Base-by-base conservation (phyloP, 192 early-diverging fungal species). In the Backusella liffmaniae region DNA sequence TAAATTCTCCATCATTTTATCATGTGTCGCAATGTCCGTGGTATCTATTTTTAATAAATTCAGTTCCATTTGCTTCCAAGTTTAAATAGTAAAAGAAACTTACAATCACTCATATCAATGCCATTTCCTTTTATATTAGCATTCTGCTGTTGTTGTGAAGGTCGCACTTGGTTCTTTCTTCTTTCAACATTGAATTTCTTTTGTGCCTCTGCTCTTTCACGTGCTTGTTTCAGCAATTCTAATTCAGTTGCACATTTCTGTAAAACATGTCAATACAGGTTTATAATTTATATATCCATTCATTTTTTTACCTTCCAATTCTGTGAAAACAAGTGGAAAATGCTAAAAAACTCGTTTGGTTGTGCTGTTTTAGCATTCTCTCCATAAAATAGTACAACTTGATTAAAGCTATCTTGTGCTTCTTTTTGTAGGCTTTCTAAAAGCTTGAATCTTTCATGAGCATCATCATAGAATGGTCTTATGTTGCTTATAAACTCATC, bases 291-390 rank as follows among this genome's bases (percentile, higher is more conserved):
- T 72, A 41, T 7, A 18, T 21, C 30, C 3, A 16, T 49, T 49
- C 5, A 49, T 7, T 49, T n/a, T 4, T 66, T 71, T 83, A 89
- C 88, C 88, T 89, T 88, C 75, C 92, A 95, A 53, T 88, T 90
- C 6, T 90, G 81, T 0, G 85, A 86, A 67, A 95, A 95, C 3
- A 89, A 91, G 71, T 90, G 88, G 83, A 94, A 94, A 13, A 95
- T 88, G 30, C 88, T 90, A 87, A 95, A 95, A 83, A 95, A 94
- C 74, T 95, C 93, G 74, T 94, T 92, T 4, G 93, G 91, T 42
- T 88, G 86, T 82, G 90, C 92, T 3, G 80, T 82, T 7, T 76
- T 79, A 42, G 91, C 82, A 68, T 94, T 89, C 77, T 95, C 93
- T 62, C 93, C 94, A 72, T 86, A 95, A 29, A 88, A 87, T 35